These are phyloP conservation scores for Astragalus glycyphyllos DNA, from an alignment of 306 rosid species.

Conservation along the genomic window DNA sequence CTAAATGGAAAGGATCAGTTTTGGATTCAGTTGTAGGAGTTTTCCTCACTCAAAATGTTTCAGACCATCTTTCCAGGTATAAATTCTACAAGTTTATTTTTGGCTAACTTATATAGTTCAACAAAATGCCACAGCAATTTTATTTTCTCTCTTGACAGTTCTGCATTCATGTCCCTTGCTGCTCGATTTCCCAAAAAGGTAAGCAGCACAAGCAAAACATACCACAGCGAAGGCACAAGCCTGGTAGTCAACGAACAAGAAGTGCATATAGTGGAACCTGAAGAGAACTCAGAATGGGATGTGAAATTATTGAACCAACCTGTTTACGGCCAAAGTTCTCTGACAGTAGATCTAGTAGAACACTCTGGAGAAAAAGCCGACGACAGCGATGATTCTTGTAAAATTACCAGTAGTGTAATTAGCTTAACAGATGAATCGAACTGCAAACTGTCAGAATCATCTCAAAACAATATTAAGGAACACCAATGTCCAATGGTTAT, in stretches of 20 bases:
- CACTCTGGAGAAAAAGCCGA: slow-evolving; percentile 49
- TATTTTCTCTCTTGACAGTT: slow-evolving; percentile 64
- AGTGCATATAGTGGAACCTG: slow-evolving; percentile 43
- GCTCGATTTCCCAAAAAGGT: slow-evolving; percentile 73
- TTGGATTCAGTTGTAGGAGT: slow-evolving; percentile 98
- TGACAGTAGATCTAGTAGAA: slow-evolving; percentile 38
- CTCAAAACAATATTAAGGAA: slow-evolving; percentile 43
- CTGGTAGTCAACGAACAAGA: slow-evolving; percentile 37
- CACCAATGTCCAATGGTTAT: slow-evolving; percentile 35
- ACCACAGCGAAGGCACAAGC: slow-evolving; percentile 40
- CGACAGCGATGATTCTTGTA: slow-evolving; percentile 42
- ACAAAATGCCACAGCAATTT: slow-evolving; percentile 19
- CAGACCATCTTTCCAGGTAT: slow-evolving; percentile 99
- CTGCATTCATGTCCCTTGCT: slow-evolving; percentile 96
- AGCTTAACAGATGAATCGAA: slow-evolving; percentile 62
- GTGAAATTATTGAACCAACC: slow-evolving; percentile 49
- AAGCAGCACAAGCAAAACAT: slow-evolving; percentile 40
- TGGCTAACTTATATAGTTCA: slow-evolving; percentile 19
- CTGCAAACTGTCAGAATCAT: slow-evolving; percentile 46
- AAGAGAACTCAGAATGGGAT: slow-evolving; percentile 48
- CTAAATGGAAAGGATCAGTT: slow-evolving; percentile 98
- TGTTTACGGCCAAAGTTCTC: slow-evolving; percentile 43
- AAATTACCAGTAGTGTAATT: slow-evolving; percentile 37
- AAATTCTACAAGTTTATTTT: slow-evolving; percentile 13
- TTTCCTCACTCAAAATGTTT: slow-evolving; percentile 96